A percentile compares a stretch with the other conserved stretches of the same genome.
These are phyloP conservation scores for Tricholoma flavovirens DNA, from an alignment of 768 basidiomycete genomes.

Conservation along the genomic window DNA sequence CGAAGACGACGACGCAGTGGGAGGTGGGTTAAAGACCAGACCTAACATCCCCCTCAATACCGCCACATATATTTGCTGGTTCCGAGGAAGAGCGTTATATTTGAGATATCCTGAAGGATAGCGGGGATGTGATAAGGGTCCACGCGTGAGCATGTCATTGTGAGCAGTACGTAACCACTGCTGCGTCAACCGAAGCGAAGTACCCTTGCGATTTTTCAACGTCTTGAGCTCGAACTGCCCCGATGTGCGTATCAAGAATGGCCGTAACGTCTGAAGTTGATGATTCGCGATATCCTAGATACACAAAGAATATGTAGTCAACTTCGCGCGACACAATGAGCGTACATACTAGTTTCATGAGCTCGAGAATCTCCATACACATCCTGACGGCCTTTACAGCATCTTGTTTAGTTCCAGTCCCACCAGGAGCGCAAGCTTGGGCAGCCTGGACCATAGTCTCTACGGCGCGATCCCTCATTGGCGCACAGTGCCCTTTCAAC, in stretches of 20 bases:
- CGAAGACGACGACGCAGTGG: slow-evolving; percentile 7
- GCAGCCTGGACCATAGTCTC: slow-evolving; percentile 79
- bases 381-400: slow-evolving; percentile 70
- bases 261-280: slow-evolving; percentile 87
- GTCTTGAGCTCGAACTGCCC: slow-evolving; percentile 75
- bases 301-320: slow-evolving; percentile 12
- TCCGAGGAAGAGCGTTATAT: slow-evolving; percentile 43
- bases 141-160: slow-evolving; percentile 34
- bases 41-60: slow-evolving; percentile 58
- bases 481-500: slow-evolving; percentile 88
- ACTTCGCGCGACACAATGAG: slow-evolving; percentile 10
- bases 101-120: slow-evolving; percentile 36
- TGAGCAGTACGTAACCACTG: slow-evolving; percentile 61
- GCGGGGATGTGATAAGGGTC: slow-evolving; percentile 38
- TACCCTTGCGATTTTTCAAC: slow-evolving; percentile 57
- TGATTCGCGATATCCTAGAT: slow-evolving; percentile 92
- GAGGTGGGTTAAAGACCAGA: slow-evolving; percentile 55
- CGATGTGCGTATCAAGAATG: slow-evolving; percentile 79
- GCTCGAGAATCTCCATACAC: slow-evolving; percentile 87
- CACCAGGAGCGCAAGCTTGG: slow-evolving; percentile 48
- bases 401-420: slow-evolving; percentile 49
- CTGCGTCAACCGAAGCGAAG: slow-evolving; percentile 50
- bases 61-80: slow-evolving; percentile 50
- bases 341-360: slow-evolving; percentile 79
- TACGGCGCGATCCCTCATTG: slow-evolving; percentile 82